These are phyloP conservation scores for Vitis hybrid DNA, from an alignment of 177 flowering plant genomes.

Conservation along the genomic window DNA sequence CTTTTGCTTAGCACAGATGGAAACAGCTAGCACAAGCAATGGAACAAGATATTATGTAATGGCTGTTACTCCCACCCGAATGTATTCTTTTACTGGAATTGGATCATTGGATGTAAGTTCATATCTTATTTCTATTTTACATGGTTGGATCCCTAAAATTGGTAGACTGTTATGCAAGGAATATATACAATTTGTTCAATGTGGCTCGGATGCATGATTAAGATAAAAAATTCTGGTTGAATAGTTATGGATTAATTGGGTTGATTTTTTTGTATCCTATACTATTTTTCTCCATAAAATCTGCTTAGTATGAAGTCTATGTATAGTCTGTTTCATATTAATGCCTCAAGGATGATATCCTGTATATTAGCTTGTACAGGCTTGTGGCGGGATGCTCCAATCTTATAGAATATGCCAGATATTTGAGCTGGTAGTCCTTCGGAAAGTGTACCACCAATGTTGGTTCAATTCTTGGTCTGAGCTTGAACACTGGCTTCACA, in stretches of 20 bases:
- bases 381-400: no score
- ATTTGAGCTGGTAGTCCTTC: no score
- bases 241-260: neutral
- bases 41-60: slow-evolving; percentile 86
- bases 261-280: neutral
- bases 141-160: neutral
- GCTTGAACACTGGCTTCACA: no score
- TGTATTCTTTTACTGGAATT: slow-evolving; percentile 88
- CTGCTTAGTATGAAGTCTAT: no score
- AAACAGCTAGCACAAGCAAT: slow-evolving; percentile 62
- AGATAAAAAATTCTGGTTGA: neutral
- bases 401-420: no score
- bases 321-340: no score
- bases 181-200: neutral
- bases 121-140: neutral
- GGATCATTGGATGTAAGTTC: slow-evolving; percentile 84
- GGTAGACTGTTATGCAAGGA: neutral
- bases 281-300: neutral
- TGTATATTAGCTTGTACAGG: no score
- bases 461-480: no score
- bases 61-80: slow-evolving; percentile 97
- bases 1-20: slow-evolving; percentile 60
- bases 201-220: neutral
- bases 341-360: no score
- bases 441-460: no score